phyloP scores from a whole-genome alignment of 2,329 filamentous ascomycete species.

The Curvularia verruculosa region DNA sequence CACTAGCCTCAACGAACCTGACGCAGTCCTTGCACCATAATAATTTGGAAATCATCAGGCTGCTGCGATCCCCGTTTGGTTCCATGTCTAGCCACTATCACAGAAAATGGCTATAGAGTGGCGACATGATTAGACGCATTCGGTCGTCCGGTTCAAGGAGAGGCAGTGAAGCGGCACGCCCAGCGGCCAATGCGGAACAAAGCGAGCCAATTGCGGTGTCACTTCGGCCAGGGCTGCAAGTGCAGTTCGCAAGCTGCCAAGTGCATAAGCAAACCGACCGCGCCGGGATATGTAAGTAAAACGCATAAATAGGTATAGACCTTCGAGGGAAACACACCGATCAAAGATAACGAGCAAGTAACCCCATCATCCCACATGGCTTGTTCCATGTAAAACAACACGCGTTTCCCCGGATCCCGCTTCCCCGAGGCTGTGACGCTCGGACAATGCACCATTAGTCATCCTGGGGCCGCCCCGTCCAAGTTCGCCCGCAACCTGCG shows the following conservation, averaged over 20 bases:
- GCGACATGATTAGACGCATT: constrained; percentile 42
- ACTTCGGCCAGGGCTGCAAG: constrained; percentile 39
- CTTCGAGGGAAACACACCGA: background rate
- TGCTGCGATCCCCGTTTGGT: constrained; percentile 46
- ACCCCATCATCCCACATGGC: background rate
- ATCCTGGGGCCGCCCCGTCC: background rate
- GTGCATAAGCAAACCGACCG: background rate
- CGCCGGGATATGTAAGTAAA: background rate
- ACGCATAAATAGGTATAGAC: background rate
- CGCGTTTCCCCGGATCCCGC: background rate
- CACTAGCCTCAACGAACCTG: constrained; percentile 48
- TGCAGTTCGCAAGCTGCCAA: constrained; percentile 29
- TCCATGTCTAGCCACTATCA: constrained; percentile 49
- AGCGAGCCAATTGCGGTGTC: constrained; percentile 33
- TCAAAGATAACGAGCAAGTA: background rate
- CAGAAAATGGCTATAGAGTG: constrained; percentile 47
- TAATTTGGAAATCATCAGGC: constrained; percentile 48
- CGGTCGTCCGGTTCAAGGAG: constrained; percentile 26
- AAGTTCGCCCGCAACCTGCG: background rate
- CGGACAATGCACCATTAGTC: background rate
- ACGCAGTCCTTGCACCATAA: constrained; percentile 47
- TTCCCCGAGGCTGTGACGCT: background rate
- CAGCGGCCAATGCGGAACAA: constrained; percentile 36
- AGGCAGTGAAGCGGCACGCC: constrained; percentile 8
- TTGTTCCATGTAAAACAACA: background rate